phyloP scores from a whole-genome alignment of 192 early-diverging fungal species.

The Pilaira anomala region DNA sequence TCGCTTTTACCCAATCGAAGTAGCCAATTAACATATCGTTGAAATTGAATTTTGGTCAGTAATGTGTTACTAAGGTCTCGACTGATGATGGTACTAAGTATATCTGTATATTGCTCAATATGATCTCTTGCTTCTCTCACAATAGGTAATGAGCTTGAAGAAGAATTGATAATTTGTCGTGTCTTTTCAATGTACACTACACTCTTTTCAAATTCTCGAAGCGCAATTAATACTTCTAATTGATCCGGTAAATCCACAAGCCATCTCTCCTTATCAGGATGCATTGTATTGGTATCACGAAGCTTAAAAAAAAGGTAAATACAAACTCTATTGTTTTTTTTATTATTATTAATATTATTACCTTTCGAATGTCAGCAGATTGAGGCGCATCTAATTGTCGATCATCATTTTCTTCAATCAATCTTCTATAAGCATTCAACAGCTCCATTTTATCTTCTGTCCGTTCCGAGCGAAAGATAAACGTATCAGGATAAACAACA shows the following conservation, averaged over 20 bases:
- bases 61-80: conserved; percentile 78
- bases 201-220: conserved; percentile 85
- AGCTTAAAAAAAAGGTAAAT: not conserved
- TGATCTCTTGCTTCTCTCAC: conserved; percentile 41
- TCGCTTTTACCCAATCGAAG: conserved; percentile 73
- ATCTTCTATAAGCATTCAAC: conserved; percentile 53
- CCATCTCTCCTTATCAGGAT: conserved; percentile 48
- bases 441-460: conserved; percentile 68
- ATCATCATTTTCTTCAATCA: conserved; percentile 55
- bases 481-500: conserved; percentile 77
- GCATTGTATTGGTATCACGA: conserved; percentile 6
- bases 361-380: not conserved
- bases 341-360: not conserved
- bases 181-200: conserved; percentile 64
- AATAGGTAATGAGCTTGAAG: conserved; percentile 17
- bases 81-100: conserved; percentile 41
- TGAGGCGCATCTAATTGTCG: conserved; percentile 14
- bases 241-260: conserved; percentile 79
- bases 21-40: conserved; percentile 76
- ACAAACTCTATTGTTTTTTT: not conserved
- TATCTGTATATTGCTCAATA: conserved; percentile 43
- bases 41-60: conserved; percentile 75
- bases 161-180: conserved; percentile 7
- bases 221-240: conserved; percentile 90
- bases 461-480: conserved; percentile 67